Percentiles rank a stretch among this genome's conserved stretches.
phyloP scores from a whole-genome alignment of 352 stramenopile species.

The Phytophthora capsici region DNA sequence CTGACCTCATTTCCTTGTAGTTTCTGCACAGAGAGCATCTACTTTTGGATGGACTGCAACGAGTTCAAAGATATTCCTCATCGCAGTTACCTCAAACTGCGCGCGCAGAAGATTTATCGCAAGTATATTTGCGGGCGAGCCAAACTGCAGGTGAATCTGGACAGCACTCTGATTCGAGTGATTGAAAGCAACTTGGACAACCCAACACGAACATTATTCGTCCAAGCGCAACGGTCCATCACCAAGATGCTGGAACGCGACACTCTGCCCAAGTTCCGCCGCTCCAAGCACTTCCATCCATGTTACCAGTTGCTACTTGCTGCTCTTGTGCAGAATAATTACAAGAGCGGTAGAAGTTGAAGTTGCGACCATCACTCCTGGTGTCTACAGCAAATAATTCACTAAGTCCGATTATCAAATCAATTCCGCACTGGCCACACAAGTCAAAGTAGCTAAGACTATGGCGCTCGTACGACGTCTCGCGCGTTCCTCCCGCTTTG shows the following conservation, averaged over 20 bases:
- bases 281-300: slow-evolving; percentile 68
- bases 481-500: slow-evolving; percentile 21
- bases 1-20: slow-evolving; percentile 31
- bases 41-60: slow-evolving; percentile 88
- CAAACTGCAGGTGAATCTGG: slow-evolving; percentile 79
- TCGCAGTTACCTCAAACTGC: slow-evolving; percentile 74
- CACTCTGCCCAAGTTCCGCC: slow-evolving; percentile 75
- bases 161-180: slow-evolving; percentile 59
- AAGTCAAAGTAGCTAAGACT: neutral
- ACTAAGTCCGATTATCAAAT: slow-evolving; percentile 10
- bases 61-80: slow-evolving; percentile 84
- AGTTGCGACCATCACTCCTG: slow-evolving; percentile 1
- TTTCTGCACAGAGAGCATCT: slow-evolving; percentile 83
- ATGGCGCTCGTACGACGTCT: slow-evolving; percentile 45
- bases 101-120: slow-evolving; percentile 79
- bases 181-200: slow-evolving; percentile 65
- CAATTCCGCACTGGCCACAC: slow-evolving; percentile 1
- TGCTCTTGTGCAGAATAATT: slow-evolving; percentile 11
- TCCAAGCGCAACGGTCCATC: slow-evolving; percentile 66
- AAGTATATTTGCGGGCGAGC: slow-evolving; percentile 75
- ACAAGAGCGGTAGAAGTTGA: neutral
- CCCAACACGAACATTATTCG: slow-evolving; percentile 63
- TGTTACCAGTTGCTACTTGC: slow-evolving; percentile 47
- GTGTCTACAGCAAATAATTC: neutral
- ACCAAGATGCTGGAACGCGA: slow-evolving; percentile 82